Evolutionary conservation across 1,284 basidiomycete genomes (phyloP).

Genomic region (Boletus albobrunnescens): DNA sequence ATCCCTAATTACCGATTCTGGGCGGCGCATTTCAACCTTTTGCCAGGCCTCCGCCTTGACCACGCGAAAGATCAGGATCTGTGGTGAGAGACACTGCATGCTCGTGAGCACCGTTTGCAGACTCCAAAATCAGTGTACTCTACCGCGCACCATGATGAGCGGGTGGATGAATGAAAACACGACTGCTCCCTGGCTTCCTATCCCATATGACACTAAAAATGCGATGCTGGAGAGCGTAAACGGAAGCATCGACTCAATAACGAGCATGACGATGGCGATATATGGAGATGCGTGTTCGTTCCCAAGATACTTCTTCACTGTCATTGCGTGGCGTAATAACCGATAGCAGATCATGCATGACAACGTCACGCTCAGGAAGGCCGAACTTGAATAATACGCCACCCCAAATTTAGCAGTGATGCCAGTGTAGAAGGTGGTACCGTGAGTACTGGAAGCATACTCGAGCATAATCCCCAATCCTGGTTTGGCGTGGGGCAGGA

Average conservation of each 20-base stretch:
- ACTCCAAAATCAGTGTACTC: neutral
- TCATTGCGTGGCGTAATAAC: neutral
- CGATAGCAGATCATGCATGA: constrained; percentile 1
- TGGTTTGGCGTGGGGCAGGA: neutral
- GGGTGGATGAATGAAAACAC: neutral
- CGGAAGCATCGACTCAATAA: neutral
- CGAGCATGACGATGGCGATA: neutral
- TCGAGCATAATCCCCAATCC: neutral
- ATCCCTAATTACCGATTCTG: neutral
- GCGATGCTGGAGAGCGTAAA: neutral
- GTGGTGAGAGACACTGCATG: neutral
- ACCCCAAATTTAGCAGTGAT: neutral
- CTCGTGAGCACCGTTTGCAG: neutral
- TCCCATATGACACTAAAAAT: constrained; percentile 1
- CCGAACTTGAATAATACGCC: neutral
- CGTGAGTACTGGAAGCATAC: neutral
- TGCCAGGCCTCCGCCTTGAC: constrained; percentile 3
- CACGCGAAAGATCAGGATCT: constrained; percentile 2
- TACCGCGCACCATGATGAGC: neutral
- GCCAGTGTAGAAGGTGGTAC: neutral
- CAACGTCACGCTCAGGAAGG: neutral
- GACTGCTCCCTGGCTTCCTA: neutral
- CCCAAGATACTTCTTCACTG: neutral
- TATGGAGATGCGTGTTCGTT: neutral
- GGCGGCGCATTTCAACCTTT: neutral